phyloP scores from a whole-genome alignment of 257 asterid species.

The Craterostigma plantagineum region DNA sequence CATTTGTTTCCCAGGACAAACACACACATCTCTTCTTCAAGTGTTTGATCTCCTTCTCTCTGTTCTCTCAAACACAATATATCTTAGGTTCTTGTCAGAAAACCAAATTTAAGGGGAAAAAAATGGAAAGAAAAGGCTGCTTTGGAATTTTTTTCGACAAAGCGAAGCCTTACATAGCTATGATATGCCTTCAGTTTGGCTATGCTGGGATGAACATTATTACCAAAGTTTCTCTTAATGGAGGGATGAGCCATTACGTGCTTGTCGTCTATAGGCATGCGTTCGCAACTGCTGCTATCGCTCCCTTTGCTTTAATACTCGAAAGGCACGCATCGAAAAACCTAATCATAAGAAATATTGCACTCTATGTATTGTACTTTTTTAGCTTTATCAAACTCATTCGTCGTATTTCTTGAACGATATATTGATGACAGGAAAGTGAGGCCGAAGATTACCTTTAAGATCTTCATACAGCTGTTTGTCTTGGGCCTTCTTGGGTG shows the following conservation, averaged over 20 bases:
- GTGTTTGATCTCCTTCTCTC: conserved; percentile 40
- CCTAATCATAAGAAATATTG: neutral
- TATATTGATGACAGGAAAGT: conserved; percentile 33
- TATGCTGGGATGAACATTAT: conserved; percentile 91
- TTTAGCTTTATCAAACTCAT: neutral
- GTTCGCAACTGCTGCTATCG: conserved; percentile 72
- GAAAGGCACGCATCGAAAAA: conserved; percentile 31
- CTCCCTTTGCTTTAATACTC: conserved; percentile 67
- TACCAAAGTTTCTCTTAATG: conserved; percentile 71
- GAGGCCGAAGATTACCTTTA: conserved; percentile 80
- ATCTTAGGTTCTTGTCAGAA: no score
- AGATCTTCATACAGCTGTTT: conserved; percentile 69
- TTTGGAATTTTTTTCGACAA: conserved; percentile 23
- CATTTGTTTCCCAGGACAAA: conserved; percentile 37
- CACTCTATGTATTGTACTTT: neutral
- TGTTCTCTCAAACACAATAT: neutral
- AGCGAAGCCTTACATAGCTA: conserved; percentile 78
- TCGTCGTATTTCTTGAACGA: neutral
- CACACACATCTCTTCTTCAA: conserved; percentile 24
- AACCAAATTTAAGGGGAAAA: neutral
- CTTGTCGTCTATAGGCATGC: conserved; percentile 90
- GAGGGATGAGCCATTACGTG: conserved; percentile 93
- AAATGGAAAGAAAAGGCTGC: conserved; percentile 59
- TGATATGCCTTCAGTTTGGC: conserved; percentile 72
- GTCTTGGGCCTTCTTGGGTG: conserved; percentile 88